Evolutionary conservation across 441 rosid species (phyloP), one percentile per base, ranked within the genome.

Genomic region (Raphanus hybrid): DNA sequence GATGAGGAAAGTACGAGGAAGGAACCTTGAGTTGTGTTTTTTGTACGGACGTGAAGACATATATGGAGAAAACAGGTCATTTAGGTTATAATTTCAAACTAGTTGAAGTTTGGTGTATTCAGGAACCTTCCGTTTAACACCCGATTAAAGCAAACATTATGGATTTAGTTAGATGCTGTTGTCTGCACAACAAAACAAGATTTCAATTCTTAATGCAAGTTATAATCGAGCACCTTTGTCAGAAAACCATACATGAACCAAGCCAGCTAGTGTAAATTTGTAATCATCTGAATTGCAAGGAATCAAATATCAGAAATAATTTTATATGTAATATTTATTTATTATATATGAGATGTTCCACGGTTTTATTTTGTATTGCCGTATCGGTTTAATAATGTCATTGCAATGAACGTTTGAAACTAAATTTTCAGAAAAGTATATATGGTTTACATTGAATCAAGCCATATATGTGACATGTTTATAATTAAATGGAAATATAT

Each of bases 11-110:
- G 54, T 68, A 78, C 67, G 50, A 78, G n/a, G 78, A 78, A 78
- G 67, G 73, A 71, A n/a, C 76, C 20, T 3, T 20, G 59, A 60
- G 26, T 23, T 23, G 52, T 67, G 74, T 67, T 52, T 35, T 72
- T 77, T 68, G 82, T 78, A 78, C 61, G 60, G 69, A 67, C 41
- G 61, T 79, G 78, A 64, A 70, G 67, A 74, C 78, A 69, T 55
- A 34, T 23, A 23, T 23, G 26, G 26, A 23, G 26, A 23, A 23
- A 23, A 74, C 78, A 78, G 78, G 35, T 69, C 57, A 67, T 71
- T 60, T 26, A 18, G 63, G 69, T 35, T 69, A 60, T 27, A 69
- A 18, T 45, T 75, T 61, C 79, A 75, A 75, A 62, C 79, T 69
- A 48, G 79, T 69, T 69, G 70, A 63, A 69, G 63, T 75, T 68